Evolutionary conservation across 2,329 filamentous ascomycete genomes (phyloP), one percentile per base, ranked within the genome.

Genomic region (Colletotrichum truncatum): DNA sequence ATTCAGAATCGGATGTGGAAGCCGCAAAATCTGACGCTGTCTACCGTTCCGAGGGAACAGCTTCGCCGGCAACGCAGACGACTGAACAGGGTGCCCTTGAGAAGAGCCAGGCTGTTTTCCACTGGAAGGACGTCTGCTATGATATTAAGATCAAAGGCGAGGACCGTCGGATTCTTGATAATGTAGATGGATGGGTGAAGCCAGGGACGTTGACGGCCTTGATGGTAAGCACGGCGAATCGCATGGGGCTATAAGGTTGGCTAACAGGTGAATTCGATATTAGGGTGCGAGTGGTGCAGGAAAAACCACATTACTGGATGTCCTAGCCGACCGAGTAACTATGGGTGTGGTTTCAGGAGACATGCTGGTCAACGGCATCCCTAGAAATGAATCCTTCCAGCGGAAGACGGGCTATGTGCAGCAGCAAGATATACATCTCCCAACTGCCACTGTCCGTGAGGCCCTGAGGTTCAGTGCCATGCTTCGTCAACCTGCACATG

Each of bases 131-230:
- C 67, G 85, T 93, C 2, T 90, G 87, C 74, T 93, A 76, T 30
- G 73, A 81, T 34, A 79, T 81, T 70, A 87, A 87, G 70, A 91
- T 93, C 73, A 92, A 92, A 75, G 81, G 81, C 3, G 85, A 91
- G 65, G 75, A 81, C 3, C 84, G 91, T 10, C 85, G 88, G 26
- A 86, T 94, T 68, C 77, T 94, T 38, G 87, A 93, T 68, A 82
- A 91, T 57, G 89, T 93, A 3, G 88, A 93, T 71, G 91, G 91
- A 6, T 93, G 90, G 89, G 90, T 93, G 61, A 91, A 92, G 74
- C 91, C 91, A 5, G 91, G 91, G 32, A 91, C 89, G 11, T 78
- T 92, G 21, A 93, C 91, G 6, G 91, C 90, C n/a, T 80, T 92
- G 1, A 92, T 92, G 90, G 86, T 66, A 30, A 23, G 89, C 77